These are phyloP conservation scores for Wickerhamomyces sp. DNA, from an alignment of 1,139 yeast genomes.

Conservation along the genomic window DNA sequence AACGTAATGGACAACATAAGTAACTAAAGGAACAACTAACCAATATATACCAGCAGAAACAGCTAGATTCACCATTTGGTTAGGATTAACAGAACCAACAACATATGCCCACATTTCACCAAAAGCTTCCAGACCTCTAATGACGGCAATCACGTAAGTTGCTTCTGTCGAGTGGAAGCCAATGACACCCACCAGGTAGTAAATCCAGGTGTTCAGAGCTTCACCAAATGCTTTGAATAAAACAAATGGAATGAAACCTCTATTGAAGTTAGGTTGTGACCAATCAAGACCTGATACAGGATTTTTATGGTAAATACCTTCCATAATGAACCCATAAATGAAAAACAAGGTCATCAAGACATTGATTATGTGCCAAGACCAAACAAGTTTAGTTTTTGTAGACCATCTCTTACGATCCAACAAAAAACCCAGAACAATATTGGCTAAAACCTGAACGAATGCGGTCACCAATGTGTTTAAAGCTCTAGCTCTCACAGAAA, in stretches of 20 bases:
- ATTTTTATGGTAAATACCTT: constrained; percentile 1
- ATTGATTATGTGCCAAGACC: constrained; percentile 5
- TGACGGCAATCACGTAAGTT: constrained; percentile 3
- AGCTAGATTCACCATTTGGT: constrained; percentile 1
- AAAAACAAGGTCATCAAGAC: constrained; percentile 1
- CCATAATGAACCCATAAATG: constrained; percentile 2
- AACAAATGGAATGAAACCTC: constrained; percentile 4
- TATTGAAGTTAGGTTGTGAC: background rate
- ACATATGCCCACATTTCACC: constrained; percentile 5
- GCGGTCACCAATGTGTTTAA: constrained; percentile 21
- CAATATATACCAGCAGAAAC: constrained; percentile 5
- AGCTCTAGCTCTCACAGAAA: constrained; percentile 23
- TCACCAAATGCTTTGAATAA: constrained; percentile 3
- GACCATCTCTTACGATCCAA: constrained; percentile 1
- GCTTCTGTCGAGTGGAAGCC: constrained; percentile 4
- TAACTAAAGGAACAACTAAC: constrained; percentile 4
- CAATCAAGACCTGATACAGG: constrained; percentile 6
- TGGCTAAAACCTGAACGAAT: constrained; percentile 13
- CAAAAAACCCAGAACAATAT: constrained; percentile 11
- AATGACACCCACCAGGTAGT: constrained; percentile 3
- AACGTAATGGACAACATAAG: constrained; percentile 3
- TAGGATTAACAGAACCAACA: constrained; percentile 2
- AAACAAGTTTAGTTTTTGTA: background rate
- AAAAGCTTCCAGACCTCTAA: constrained; percentile 5
- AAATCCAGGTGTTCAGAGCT: constrained; percentile 3